Evolutionary conservation across 352 stramenopile species (phyloP), one percentile per base, ranked within the genome.

Genomic region (Phytophthora litchii): DNA sequence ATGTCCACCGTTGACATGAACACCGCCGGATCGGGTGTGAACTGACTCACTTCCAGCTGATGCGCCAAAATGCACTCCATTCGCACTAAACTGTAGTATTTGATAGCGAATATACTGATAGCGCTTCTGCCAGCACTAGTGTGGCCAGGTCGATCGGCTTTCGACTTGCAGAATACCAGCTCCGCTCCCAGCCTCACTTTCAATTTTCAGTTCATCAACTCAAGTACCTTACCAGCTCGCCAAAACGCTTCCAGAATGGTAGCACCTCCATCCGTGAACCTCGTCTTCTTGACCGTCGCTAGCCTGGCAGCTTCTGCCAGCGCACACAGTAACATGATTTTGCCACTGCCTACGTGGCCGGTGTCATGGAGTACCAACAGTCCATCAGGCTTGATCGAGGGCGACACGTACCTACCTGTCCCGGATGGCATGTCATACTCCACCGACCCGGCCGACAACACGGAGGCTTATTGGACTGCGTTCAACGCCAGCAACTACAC

Each of bases 351-450:
- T 13, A 76, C 67, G 35, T 76, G 64, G 58, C 57, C 58, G 5
- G 64, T 62, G 20, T 64, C 53, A 23, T 76, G 67, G 63, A 59
- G 64, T 25, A 63, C 58, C 54, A 76, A 73, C 54, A 70, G 57
- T 19, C 64, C 60, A 5, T 76, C 68, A 3, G 68, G 64, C 13
- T 54, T 56, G 13, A 78, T 83, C 46, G 63, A 78, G 25, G 73
- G 73, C 21, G 50, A 71, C 7, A 71, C 43, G 7, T 67, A 67
- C 11, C 56, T 83, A 7, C 63, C 59, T 8, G 58, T 72, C n/a
- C 69, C 72, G 1, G 32, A 60, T 23, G 73, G 70, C 19, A 68
- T 66, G 58, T 80, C 63, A 1, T 67, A 71, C 51, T 48, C 56
- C 14, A 67, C 56, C 7, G 63, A 71, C 51, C 63, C 57, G 38